Evolutionary conservation across 1,284 basidiomycete species (phyloP).

Genomic region (Apiotrichum laibachii): DNA sequence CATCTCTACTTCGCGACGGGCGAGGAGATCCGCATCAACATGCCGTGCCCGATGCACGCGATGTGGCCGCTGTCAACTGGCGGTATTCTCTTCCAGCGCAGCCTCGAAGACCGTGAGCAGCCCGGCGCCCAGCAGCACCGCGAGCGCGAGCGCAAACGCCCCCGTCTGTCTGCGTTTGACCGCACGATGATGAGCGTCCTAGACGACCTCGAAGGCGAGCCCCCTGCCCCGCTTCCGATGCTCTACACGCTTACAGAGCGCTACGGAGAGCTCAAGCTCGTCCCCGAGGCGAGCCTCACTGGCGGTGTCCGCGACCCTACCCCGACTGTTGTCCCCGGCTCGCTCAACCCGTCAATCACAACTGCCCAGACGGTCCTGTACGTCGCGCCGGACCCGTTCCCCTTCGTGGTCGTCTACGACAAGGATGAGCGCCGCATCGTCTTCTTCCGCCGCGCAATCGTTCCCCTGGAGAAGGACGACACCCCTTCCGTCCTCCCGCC

Average conservation of each 20-base stretch:
- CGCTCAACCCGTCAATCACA: conserved; percentile 1
- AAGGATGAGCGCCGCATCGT: conserved; percentile 29
- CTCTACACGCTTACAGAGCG: conserved; percentile 74
- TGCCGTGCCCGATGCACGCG: conserved; percentile 73
- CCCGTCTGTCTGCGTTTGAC: conserved; percentile 24
- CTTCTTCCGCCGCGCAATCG: conserved; percentile 32
- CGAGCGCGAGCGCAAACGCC: not conserved
- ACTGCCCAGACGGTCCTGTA: conserved; percentile 21
- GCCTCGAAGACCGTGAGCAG: conserved; percentile 41
- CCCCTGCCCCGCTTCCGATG: conserved; percentile 66
- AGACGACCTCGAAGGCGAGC: conserved; percentile 64
- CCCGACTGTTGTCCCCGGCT: conserved; percentile 1
- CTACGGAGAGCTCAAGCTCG: conserved; percentile 68
- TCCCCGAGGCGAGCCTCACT: conserved; percentile 46
- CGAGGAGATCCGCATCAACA: conserved; percentile 69
- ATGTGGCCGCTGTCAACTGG: conserved; percentile 67
- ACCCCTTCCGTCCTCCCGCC: conserved; percentile 4
- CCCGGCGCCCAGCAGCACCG: not conserved
- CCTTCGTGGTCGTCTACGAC: conserved; percentile 37
- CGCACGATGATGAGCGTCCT: conserved; percentile 31
- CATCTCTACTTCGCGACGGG: conserved; percentile 73
- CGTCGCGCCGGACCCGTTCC: conserved; percentile 33
- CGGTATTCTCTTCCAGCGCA: conserved; percentile 61
- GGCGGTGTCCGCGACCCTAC: conserved; percentile 6
- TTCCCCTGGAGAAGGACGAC: conserved; percentile 14